Evolutionary conservation across 176 grass and related monocot genomes (phyloP).

Genomic region (Paspalum vaginatum): DNA sequence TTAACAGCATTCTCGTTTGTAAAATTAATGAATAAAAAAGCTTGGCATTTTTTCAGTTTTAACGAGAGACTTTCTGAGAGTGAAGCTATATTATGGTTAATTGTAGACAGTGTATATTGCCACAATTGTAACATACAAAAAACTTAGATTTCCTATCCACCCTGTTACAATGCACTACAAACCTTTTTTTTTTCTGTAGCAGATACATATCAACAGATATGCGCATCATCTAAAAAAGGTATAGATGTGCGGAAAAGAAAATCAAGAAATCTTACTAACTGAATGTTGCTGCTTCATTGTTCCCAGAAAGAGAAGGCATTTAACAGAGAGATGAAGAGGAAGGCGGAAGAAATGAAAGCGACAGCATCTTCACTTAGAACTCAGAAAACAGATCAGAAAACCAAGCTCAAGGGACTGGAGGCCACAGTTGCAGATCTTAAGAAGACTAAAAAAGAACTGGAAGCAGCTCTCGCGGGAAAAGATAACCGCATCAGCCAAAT

Average conservation of each 20-base stretch:
- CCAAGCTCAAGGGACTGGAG: slow-evolving; percentile 71
- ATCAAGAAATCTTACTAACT: slow-evolving; percentile 7
- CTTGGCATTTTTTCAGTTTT: not conserved
- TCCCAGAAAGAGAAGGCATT: slow-evolving; percentile 84
- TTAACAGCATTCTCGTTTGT: not conserved
- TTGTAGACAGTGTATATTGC: slow-evolving; percentile 19
- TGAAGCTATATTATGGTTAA: not conserved
- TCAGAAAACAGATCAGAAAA: slow-evolving; percentile 71
- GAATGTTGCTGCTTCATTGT: not conserved
- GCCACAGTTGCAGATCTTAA: slow-evolving; percentile 49
- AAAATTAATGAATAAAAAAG: not conserved
- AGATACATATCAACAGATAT: no score
- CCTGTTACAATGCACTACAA: not conserved
- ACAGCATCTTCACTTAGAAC: slow-evolving; percentile 66
- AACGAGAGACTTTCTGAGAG: not conserved
- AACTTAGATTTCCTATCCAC: not conserved
- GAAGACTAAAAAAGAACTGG: slow-evolving; percentile 70
- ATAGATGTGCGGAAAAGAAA: not conserved
- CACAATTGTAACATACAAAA: not conserved
- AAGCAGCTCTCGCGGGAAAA: slow-evolving; percentile 60
- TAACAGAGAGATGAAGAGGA: slow-evolving; percentile 63
- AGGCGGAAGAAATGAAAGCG: slow-evolving; percentile 66
- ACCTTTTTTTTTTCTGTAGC: no score
- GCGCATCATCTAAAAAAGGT: not conserved
- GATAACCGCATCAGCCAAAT: slow-evolving; percentile 56